These are phyloP conservation scores for Danielia oregonensis DNA, from an alignment of 805 yeast species.

Conservation along the genomic window DNA sequence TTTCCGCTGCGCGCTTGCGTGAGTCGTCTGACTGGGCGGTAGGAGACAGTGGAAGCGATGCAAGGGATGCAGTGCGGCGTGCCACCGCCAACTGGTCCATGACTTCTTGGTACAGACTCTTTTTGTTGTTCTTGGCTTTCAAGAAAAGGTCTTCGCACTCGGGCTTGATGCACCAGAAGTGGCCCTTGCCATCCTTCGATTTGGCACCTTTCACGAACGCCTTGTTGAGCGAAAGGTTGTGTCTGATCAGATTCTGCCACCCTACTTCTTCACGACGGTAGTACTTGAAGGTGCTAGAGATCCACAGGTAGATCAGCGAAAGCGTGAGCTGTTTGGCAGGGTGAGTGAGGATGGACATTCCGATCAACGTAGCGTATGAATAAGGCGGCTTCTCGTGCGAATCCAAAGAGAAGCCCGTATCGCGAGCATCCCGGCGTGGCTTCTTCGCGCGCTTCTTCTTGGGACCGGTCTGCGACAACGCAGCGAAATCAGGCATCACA, in stretches of 20 bases:
- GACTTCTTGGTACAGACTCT: constrained; percentile 39
- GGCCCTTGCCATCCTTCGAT: constrained; percentile 87
- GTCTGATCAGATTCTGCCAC: constrained; percentile 97
- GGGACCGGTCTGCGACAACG: constrained; percentile 1
- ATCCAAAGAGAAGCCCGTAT: constrained; percentile 39
- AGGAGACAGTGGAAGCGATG: constrained; percentile 15
- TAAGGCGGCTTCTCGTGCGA: constrained; percentile 82
- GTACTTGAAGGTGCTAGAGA: constrained; percentile 76
- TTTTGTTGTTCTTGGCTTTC: constrained; percentile 53
- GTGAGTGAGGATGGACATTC: constrained; percentile 87
- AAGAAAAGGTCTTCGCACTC: constrained; percentile 81
- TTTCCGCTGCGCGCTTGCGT: not conserved
- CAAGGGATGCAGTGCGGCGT: constrained; percentile 3
- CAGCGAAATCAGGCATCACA: constrained; percentile 14
- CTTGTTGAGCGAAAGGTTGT: constrained; percentile 86
- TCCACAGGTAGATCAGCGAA: constrained; percentile 86
- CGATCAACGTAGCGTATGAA: constrained; percentile 90
- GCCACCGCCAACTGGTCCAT: constrained; percentile 35
- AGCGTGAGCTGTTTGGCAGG: constrained; percentile 43
- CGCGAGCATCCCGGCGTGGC: constrained; percentile 25
- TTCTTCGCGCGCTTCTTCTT: constrained; percentile 26
- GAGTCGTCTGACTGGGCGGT: constrained; percentile 10
- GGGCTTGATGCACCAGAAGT: constrained; percentile 87
- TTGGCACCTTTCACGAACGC: constrained; percentile 89
- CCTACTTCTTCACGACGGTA: constrained; percentile 85